These are phyloP conservation scores for Lasiosphaeris hirsuta DNA, from an alignment of 495 filamentous ascomycete species.

Conservation along the genomic window DNA sequence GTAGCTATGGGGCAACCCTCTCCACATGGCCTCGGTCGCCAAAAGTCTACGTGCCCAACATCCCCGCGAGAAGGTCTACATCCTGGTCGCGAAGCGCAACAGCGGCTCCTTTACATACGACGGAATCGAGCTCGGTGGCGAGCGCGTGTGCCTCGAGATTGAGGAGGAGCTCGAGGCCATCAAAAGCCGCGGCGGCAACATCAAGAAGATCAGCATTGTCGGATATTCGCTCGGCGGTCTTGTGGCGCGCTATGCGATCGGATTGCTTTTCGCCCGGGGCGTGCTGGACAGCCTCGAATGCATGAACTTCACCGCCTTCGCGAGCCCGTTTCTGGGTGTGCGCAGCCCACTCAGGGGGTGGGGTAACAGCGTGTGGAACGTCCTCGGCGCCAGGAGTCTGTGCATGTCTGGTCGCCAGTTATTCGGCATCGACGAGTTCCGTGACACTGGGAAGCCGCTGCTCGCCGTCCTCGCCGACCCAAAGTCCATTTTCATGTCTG, in stretches of 20 bases:
- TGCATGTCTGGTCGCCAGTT: slow-evolving; percentile 82
- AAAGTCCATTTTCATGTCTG: slow-evolving; percentile 80
- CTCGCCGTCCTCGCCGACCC: slow-evolving; percentile 79
- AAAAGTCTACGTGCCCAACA: slow-evolving; percentile 63
- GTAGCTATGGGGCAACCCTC: slow-evolving; percentile 89
- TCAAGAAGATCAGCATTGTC: slow-evolving; percentile 78
- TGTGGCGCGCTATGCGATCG: slow-evolving; percentile 82
- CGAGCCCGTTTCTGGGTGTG: slow-evolving; percentile 83
- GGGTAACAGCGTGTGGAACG: slow-evolving; percentile 70
- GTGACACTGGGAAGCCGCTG: slow-evolving; percentile 73
- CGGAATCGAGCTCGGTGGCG: slow-evolving; percentile 86
- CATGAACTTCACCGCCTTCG: slow-evolving; percentile 92
- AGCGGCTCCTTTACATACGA: slow-evolving; percentile 86
- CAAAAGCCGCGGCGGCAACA: slow-evolving; percentile 58
- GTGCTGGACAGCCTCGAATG: slow-evolving; percentile 75
- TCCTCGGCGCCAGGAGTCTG: slow-evolving; percentile 69
- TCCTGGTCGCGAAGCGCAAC: slow-evolving; percentile 77
- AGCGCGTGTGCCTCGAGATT: slow-evolving; percentile 83
- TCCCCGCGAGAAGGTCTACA: slow-evolving; percentile 61
- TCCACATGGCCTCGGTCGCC: slow-evolving; percentile 71
- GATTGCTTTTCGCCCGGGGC: slow-evolving; percentile 74
- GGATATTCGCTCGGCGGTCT: slow-evolving; percentile 91
- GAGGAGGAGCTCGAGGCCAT: slow-evolving; percentile 74
- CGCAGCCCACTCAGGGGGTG: slow-evolving; percentile 68
- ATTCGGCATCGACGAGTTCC: slow-evolving; percentile 81